Base-by-base conservation (phyloP, 176 grass and related monocot species). In the Tuctoria greenei region DNA sequence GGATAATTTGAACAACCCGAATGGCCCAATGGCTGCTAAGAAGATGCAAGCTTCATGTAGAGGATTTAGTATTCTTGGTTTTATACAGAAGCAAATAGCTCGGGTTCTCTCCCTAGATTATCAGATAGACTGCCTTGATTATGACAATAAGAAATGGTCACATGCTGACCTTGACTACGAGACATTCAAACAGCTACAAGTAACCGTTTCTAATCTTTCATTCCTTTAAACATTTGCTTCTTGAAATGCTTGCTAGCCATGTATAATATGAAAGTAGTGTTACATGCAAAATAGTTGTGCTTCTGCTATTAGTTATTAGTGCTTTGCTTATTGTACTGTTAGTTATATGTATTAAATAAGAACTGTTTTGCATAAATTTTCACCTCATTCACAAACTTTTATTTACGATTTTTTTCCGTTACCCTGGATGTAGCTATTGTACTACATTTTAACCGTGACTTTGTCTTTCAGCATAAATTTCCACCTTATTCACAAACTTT, bases 111-210 rank as follows among this genome's bases (percentile, higher is more conserved):
- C 91, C 2, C 15, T 98, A 82, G 86, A 94, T 74, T 98, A 93
- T 70, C 95, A 98, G 58, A 67, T 94, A 51, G 91, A 98, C 83
- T 98, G 91, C 44, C 78, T 98, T 59, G 85, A 94, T 74, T 94
- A 98, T 81, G 89, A 86, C 12, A 70, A 71, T 56, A 82, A 68
- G 71, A 98, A 90, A 47, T 98, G 95, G 91, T 85, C 83, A 16
- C 86, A 98, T 62, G 91, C 95, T 34, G 91, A 98, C 76, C 88
- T 98, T 69, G 95, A 98, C 77, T 92, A 72, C 8, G 88, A 94
- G 77, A 94, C 95, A 54, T 98, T 92, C 44, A 85, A 87, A 75
- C 72, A 87, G 40, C 95, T 98, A 69, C 95, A 94, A 91, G 95
- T 94, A 51, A 61, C 52, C 3, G 26, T 46, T 25, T 79, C 34